These are phyloP conservation scores for Aspergillus pseudonomiae DNA, from an alignment of 2,329 filamentous ascomycete species.

Conservation along the genomic window DNA sequence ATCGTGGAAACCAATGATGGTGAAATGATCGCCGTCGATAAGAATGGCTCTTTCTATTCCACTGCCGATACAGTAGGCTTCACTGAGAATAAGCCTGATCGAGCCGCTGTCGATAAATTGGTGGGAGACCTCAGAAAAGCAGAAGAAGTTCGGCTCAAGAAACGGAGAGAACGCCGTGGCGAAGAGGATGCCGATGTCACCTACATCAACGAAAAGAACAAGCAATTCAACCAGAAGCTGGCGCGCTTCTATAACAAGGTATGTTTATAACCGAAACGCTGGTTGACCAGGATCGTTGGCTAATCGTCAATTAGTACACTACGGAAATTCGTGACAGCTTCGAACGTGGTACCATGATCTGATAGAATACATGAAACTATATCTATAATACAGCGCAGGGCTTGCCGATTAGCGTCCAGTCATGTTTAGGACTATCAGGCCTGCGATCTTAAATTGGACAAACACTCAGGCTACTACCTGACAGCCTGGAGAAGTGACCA, in stretches of 20 bases:
- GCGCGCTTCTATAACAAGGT: slow-evolving; percentile 93
- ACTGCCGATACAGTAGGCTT: slow-evolving; percentile 82
- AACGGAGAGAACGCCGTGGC: slow-evolving; percentile 77
- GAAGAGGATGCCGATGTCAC: slow-evolving; percentile 91
- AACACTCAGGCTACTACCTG: not conserved
- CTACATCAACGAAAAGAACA: slow-evolving; percentile 99
- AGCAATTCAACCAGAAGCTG: slow-evolving; percentile 99
- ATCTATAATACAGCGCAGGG: slow-evolving; percentile 21
- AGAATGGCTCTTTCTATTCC: slow-evolving; percentile 86
- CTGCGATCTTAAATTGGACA: not conserved
- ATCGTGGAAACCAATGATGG: slow-evolving; percentile 95
- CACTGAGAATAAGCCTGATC: slow-evolving; percentile 81
- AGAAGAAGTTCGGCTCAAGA: slow-evolving; percentile 83
- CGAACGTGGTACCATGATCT: slow-evolving; percentile 96
- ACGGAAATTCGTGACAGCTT: slow-evolving; percentile 96
- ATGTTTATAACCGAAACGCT: slow-evolving; percentile 25
- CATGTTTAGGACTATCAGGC: slow-evolving; percentile 4
- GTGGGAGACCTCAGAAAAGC: slow-evolving; percentile 86
- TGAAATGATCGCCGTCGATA: slow-evolving; percentile 91
- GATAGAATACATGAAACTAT: slow-evolving; percentile 34
- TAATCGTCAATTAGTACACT: slow-evolving; percentile 66
- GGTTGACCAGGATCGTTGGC: not conserved
- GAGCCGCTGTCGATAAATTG: slow-evolving; percentile 82
- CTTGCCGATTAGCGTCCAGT: slow-evolving; percentile 23
- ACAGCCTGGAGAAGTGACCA: not conserved